Evolutionary conservation across 257 asterid species (phyloP).

Genomic region (Pogostemon cablin): DNA sequence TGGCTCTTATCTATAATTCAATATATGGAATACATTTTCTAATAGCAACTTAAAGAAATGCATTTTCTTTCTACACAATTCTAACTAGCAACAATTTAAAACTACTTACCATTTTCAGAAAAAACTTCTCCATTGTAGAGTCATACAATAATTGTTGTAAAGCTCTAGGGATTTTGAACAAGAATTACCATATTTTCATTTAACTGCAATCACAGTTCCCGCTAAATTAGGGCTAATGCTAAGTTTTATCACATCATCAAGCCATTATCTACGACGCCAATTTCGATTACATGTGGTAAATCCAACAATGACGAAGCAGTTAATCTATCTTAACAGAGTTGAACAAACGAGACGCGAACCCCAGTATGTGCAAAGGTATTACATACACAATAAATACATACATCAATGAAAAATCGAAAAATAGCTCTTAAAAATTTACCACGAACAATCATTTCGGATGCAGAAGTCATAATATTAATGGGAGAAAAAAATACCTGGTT

Average conservation of each 20-base stretch:
- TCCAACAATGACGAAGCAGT: too few species aligned
- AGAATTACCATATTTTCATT: neutral
- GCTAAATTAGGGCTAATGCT: constrained; percentile 1
- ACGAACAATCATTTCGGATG: neutral
- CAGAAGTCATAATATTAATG: neutral
- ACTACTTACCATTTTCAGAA: neutral
- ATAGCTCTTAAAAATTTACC: neutral
- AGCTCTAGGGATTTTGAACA: neutral
- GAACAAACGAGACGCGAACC: neutral
- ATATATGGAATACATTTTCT: neutral
- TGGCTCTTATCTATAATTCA: too few species aligned
- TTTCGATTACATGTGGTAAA: neutral
- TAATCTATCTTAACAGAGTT: neutral
- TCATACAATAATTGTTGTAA: neutral
- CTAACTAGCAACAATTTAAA: neutral
- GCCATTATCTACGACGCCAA: neutral
- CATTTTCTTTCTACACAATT: neutral
- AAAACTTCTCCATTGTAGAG: neutral
- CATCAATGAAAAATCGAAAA: neutral
- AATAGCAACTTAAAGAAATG: neutral
- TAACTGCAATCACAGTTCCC: neutral
- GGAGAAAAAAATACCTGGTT: constrained; percentile 45
- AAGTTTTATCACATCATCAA: constrained; percentile 12
- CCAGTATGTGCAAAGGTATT: neutral
- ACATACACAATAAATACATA: neutral